These are phyloP conservation scores for Kazachstania africana DNA, from an alignment of 805 yeast genomes.

Conservation along the genomic window DNA sequence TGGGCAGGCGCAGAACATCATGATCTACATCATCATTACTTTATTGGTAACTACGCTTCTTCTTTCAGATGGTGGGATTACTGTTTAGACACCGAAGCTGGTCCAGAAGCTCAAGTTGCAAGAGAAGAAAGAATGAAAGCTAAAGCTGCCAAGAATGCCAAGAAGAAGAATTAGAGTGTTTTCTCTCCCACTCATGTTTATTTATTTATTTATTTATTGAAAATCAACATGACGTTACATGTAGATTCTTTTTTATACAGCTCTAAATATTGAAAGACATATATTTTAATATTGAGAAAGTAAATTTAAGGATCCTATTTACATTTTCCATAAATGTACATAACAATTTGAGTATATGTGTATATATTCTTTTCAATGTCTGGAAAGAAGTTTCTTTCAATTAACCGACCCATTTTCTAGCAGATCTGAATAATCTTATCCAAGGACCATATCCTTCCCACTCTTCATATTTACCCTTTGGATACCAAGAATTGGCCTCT, in stretches of 20 bases:
- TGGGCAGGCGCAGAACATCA: conserved; percentile 99
- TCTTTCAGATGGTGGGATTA: conserved; percentile 96
- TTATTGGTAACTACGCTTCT: conserved; percentile 90
- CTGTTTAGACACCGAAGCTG: conserved; percentile 79
- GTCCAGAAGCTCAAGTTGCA: conserved; percentile 62
- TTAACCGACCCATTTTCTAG: conserved; percentile 80
- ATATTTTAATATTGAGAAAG: too few species aligned
- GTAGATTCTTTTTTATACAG: too few species aligned
- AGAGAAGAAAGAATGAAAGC: conserved; percentile 56
- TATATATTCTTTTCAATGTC: conserved; percentile 1
- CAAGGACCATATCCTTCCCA: conserved; percentile 92
- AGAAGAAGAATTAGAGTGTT: conserved; percentile 11
- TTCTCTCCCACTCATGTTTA: neutral
- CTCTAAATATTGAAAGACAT: too few species aligned
- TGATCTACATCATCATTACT: conserved; percentile 93
- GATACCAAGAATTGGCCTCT: conserved; percentile 88
- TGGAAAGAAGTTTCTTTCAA: too few species aligned
- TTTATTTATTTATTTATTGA: neutral
- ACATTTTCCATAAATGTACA: neutral
- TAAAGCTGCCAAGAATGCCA: conserved; percentile 39
- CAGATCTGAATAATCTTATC: conserved; percentile 85
- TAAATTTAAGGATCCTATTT: too few species aligned
- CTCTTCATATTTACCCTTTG: conserved; percentile 41
- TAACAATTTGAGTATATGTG: neutral
- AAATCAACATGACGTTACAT: neutral